These are phyloP conservation scores for Cylindrotheca closterium DNA, from an alignment of 108 stramenopile genomes.

Conservation along the genomic window DNA sequence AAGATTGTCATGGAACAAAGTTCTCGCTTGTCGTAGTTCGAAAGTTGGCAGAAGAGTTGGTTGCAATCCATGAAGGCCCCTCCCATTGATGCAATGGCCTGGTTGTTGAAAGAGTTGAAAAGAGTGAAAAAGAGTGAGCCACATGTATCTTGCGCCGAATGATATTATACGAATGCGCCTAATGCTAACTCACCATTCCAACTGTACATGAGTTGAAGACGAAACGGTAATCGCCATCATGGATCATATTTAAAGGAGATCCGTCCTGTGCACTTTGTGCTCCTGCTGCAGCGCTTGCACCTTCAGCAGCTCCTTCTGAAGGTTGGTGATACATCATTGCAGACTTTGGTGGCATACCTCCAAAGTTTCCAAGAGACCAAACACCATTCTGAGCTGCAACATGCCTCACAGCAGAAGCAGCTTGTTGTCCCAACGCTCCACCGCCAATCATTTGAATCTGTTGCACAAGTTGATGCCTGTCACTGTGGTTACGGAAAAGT, in stretches of 20 bases:
- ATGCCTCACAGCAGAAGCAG: conserved; percentile 56
- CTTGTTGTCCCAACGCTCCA: conserved; percentile 76
- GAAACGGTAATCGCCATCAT: conserved; percentile 70
- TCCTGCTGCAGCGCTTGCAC: background rate
- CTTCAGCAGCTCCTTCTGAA: background rate
- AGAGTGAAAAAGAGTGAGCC: background rate
- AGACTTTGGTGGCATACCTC: conserved; percentile 60
- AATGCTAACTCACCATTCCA: conserved; percentile 58
- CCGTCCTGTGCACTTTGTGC: background rate
- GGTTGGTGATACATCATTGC: conserved; percentile 40
- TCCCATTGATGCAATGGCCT: conserved; percentile 88
- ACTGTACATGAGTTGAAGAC: conserved; percentile 80
- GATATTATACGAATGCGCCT: background rate
- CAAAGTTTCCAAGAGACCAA: conserved; percentile 72
- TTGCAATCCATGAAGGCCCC: conserved; percentile 91
- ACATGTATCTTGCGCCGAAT: too few relatives aligned
- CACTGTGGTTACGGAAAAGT: conserved; percentile 28
- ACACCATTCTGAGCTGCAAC: conserved; percentile 67
- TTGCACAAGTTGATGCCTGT: conserved; percentile 68
- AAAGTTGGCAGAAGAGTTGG: conserved; percentile 68
- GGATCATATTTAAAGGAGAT: conserved; percentile 25
- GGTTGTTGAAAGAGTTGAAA: background rate
- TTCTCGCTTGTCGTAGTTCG: conserved; percentile 71
- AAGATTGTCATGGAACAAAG: conserved; percentile 86
- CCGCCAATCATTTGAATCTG: conserved; percentile 81